Evolutionary conservation across 495 filamentous ascomycete species (phyloP).

Genomic region (Annulohypoxylon stygium): DNA sequence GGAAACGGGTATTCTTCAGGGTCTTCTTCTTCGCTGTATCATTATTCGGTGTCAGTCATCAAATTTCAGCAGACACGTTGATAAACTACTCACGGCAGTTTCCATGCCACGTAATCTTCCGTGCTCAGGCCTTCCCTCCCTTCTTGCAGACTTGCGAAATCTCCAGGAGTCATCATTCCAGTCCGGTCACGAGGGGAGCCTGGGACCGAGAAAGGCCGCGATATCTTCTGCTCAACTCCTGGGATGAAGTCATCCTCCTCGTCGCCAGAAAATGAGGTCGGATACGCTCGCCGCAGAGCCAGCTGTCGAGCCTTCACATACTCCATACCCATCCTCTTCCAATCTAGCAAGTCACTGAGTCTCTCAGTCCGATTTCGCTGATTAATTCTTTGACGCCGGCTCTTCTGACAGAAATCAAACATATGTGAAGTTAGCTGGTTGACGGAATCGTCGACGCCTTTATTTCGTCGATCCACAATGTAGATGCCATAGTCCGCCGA

Average conservation of each 20-base stretch:
- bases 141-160: constrained; percentile 96
- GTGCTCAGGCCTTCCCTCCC: constrained; percentile 92
- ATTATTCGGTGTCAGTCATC: constrained; percentile 29
- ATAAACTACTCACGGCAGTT: constrained; percentile 84
- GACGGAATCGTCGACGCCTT: constrained; percentile 97
- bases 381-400: constrained; percentile 95
- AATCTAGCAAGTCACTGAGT: constrained; percentile 93
- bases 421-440: constrained; percentile 94
- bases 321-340: constrained; percentile 99
- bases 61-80: constrained; percentile 17
- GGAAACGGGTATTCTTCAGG: constrained; percentile 94
- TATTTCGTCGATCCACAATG: constrained; percentile 94
- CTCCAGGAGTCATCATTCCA: constrained; percentile 99
- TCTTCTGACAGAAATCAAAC: constrained; percentile 96
- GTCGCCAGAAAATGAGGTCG: constrained; percentile 79
- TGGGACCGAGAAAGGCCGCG: constrained; percentile 90
- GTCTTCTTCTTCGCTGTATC: constrained; percentile 89
- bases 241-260: constrained; percentile 89
- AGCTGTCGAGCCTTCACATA: constrained; percentile 97
- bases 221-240: constrained; percentile 90
- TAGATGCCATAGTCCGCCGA: constrained; percentile 98
- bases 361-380: constrained; percentile 98
- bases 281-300: constrained; percentile 92
- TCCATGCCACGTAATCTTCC: constrained; percentile 98
- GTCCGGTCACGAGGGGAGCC: constrained; percentile 90